Evolutionary conservation across 2,329 filamentous ascomycete genomes (phyloP), one percentile per base, ranked within the genome.

Genomic region (Malbranchea cinnamomea): DNA sequence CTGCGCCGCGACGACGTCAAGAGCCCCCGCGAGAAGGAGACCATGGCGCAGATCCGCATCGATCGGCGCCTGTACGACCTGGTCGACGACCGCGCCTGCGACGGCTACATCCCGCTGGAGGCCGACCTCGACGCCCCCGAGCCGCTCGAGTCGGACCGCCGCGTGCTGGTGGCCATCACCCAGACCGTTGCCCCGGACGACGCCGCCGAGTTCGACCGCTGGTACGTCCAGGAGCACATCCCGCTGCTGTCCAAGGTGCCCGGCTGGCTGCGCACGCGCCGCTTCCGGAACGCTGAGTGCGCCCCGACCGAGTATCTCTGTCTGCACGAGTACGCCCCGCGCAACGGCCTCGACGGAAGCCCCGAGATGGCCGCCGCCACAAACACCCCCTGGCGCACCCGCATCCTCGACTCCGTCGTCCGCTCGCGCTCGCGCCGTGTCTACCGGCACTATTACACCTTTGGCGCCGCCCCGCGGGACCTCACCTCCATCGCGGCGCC

Each of bases 361-460:
- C 56, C 66, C 0, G 75, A 76, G 43, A 71, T 74, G 51, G 59
- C 70, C 44, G 71, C 73, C 0, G 65, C 76, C 2, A 70, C 63
- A 41, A 58, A 62, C 7, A 83, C 78, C 1, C 59, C 67, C 1
- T 73, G 76, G 68, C 58, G 64, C 10, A 59, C 62, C 2, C 62
- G 72, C 28, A 60, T 83, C 20, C 67, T 69, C 42, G 52, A 56
- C 12, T 67, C 72, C 19, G 64, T 71, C 9, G 66, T 81, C 7
- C 65, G 62, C 13, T 53, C 59, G 26, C 70, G 69, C 43, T 62
- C 55, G 7, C 63, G 71, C 25, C 65, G 78, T 11, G 62, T 64
- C 0, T 89, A 81, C 53, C 61, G 69, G 19, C 68, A 85, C 38
- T 80, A 81, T 51, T 85, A 89, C 52, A 74, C 77, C 7, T 91